These are phyloP conservation scores for Metschnikowia koreensis DNA, from an alignment of 805 yeast genomes.

Conservation along the genomic window DNA sequence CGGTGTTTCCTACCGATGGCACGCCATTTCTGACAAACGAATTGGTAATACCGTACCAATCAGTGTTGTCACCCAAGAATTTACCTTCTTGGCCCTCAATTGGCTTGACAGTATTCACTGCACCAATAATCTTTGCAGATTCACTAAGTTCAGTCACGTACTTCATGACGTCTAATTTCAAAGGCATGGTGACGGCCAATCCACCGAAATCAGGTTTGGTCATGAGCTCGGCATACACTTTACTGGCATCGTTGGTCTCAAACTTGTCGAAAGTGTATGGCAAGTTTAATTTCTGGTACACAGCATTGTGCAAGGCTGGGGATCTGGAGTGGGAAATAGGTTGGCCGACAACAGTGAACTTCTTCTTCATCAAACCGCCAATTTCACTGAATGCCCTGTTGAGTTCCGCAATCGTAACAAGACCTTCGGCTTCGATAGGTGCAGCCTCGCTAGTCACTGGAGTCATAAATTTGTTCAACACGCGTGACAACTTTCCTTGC, in stretches of 20 bases:
- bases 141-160: conserved; percentile 63
- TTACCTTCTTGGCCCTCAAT: conserved; percentile 33
- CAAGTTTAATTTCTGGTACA: conserved; percentile 69
- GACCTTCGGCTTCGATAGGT: conserved; percentile 78
- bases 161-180: conserved; percentile 77
- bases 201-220: conserved; percentile 71
- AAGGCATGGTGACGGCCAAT: conserved; percentile 91
- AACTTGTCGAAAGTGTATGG: conserved; percentile 68
- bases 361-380: conserved; percentile 60
- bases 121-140: conserved; percentile 85
- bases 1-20: conserved; percentile 34
- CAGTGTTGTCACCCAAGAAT: conserved; percentile 86
- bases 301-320: conserved; percentile 81
- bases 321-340: conserved; percentile 89
- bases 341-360: conserved; percentile 72
- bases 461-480: conserved; percentile 70
- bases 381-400: conserved; percentile 53
- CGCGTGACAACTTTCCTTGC: conserved; percentile 74
- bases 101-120: conserved; percentile 84
- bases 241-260: conserved; percentile 63
- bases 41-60: conserved; percentile 84
- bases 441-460: conserved; percentile 78
- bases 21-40: conserved; percentile 66
- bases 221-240: conserved; percentile 53
- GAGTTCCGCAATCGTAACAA: conserved; percentile 63